Evolutionary conservation across 768 basidiomycete genomes (phyloP), one percentile per base, ranked within the genome.

Genomic region (Tricholoma flavovirens): DNA sequence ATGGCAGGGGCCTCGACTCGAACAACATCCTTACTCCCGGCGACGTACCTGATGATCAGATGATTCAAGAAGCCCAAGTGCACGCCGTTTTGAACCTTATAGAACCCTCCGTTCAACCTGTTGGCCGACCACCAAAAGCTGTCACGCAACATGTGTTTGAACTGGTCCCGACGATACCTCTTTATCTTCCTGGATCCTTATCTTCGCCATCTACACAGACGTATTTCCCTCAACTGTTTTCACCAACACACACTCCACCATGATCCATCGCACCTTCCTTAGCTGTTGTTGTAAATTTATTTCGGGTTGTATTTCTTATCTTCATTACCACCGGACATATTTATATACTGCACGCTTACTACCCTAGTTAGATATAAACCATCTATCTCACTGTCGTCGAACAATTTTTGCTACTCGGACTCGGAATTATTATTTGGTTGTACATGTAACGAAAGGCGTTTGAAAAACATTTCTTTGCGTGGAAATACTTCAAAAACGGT

Each of bases 31-130:
- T 63, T 80, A 85, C 69, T 77, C 84, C 64, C 75, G 82, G 83
- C 22, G 66, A 62, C 24, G 65, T 67, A 26, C 59, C 64, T 22
- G 70, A 72, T 71, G 89, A 67, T 68, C 82, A 77, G 11, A 80
- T 84, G 66, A 77, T 79, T 35, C 90, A 90, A 63, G 93, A 95
- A 57, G 83, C 92, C 2, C 82, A 84, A 36, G 83, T 97, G 15
- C 94, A 97, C 60, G 89, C 84, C 5, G 91, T 94, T 29, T 89
- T 90, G 84, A 87, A 85, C 45, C 77, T 83, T 1, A 68, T 74
- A 1, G 81, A 79, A 53, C 63, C 69, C 12, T 74, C 80, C 0
- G 61, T 68, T 4, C 76, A 72, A 36, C 65, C 77, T 46, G 67
- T 72, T 15, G 75, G 75, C 11, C 66, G 73, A 49, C 62, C 67